Base-by-base conservation (phyloP, 257 asterid genomes). In the Ligustrum vulgare region DNA sequence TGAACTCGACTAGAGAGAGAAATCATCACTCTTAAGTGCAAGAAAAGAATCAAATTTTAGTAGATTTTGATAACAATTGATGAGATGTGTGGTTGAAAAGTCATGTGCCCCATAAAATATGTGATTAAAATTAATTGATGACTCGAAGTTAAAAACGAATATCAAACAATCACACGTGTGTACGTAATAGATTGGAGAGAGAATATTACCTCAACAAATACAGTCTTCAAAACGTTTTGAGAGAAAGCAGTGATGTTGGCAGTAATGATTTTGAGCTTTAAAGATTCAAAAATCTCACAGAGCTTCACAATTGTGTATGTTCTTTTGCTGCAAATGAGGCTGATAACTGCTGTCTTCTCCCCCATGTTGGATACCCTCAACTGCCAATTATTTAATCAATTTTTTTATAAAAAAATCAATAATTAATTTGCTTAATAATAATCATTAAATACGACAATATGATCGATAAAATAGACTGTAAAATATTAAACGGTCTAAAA, bases 211-310 rank as follows among this genome's bases (percentile, higher is more conserved):
- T 91, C 85, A 13, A 91, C 70, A 72, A 91, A 88, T 3, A 88
- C 60, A 8, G 96, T 91, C 78, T 85, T 89, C 23, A 85, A 82
- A 72, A 91, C 83, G 80, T 67, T 86, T 5, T 87, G 92, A 3
- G 92, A 76, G 77, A 86, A 82, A 56, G 89, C 81, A 78, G 83
- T 79, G 69, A 91, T 86, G 62, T 75, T 89, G 60, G 89, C 88
- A 6, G 90, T 86, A 35, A 87, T 83, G 80, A 91, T 74, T 84
- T 86, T 89, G 83, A 91, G 90, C 54, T 89, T 80, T 82, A 91
- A 81, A 73, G 92, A 80, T 75, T 91, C 97, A 63, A 91, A 89
- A 34, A 84, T 83, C 25, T 91, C 87, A 72, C 97, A 89, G 1
- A 91, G 82, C 75, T 87, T 79, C 1, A 89, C 80, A 82, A 91